Evolutionary conservation across 1,284 basidiomycete species (phyloP).

Genomic region (Tilletiopsis washingtonensis): DNA sequence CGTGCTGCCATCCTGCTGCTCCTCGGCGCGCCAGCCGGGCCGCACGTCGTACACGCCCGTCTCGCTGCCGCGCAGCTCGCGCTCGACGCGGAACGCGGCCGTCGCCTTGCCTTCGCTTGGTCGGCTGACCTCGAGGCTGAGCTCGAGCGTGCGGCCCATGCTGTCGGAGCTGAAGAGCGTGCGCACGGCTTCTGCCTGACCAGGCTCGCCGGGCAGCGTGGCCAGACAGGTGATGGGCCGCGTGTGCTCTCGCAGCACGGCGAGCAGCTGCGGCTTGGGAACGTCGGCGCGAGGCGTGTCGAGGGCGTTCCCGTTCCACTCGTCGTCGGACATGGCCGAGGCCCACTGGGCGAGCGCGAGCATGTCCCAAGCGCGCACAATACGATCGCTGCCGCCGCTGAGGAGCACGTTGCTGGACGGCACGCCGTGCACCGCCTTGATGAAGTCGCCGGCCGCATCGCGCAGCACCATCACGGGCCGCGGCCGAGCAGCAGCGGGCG

Average conservation of each 20-base stretch:
- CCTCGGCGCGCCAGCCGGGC: not conserved
- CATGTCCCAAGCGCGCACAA: not conserved
- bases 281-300: not conserved
- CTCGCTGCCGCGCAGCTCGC: constrained; percentile 3
- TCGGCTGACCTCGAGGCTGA: not conserved
- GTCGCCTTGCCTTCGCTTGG: not conserved
- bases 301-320: too few species aligned
- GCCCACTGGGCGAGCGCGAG: not conserved
- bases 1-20: not conserved
- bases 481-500: not conserved
- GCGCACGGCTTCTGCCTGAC: not conserved
- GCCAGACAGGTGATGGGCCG: constrained; percentile 1
- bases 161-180: not conserved
- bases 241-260: not conserved
- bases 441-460: constrained; percentile 1
- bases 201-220: too few species aligned
- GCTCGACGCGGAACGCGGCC: not conserved
- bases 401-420: not conserved
- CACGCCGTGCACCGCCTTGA: constrained; percentile 1
- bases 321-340: not conserved
- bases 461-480: not conserved
- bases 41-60: not conserved
- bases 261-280: not conserved
- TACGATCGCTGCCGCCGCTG: not conserved
- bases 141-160: constrained; percentile 1